Evolutionary conservation across 352 stramenopile genomes (phyloP), one percentile per base, ranked within the genome.

Genomic region (Halophytophthora polymorphica): DNA sequence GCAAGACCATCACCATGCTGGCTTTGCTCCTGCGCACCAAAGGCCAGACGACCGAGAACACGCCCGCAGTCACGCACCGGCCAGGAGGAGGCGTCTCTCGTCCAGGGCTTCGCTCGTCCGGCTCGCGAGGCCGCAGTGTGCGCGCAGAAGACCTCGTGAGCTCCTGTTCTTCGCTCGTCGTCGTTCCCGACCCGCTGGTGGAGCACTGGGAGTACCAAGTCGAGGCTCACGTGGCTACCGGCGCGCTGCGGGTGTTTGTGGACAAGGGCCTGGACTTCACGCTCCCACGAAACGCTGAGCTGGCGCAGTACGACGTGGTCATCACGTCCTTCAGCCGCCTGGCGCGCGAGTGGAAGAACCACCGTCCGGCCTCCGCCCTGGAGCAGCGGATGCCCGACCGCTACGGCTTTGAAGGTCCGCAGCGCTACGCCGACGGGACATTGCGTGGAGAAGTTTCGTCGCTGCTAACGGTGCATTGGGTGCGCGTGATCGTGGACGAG

Each of bases 401-500:
- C 13, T 88, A 83, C 31, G 82, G 81, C 1, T 91, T 77, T 58
- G 84, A 89, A 66, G 66, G 61, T 10, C 54, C 61, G 8, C 40
- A 72, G 42, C 60, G 72, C 2, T 92, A 83, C 50, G 59, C 78
- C 14, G 77, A 92, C 45, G 82, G 82, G 21, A 70, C 69, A 51
- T 28, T 71, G 39, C 71, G 79, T 5, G 70, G 73, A 21, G 64
- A 71, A 11, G 60, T 82, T 3, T 90, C 78, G 40, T 70, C 78
- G 28, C 48, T 92, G 36, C 15, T 92, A 22, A 71, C 60, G 3
- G 66, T 92, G 19, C 75, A 89, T 43, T 92, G 82, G 84, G 75
- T 97, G 14, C 79, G 96, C 35, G 68, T 98, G 33, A 83, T 98
- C 52, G 92, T 98, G 2, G 95, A 98, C 55, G 96, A 98, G 83